A percentile compares a stretch with the other conserved stretches of the same genome.
These are phyloP conservation scores for Kodamaea fungicola DNA, from an alignment of 1,139 yeast genomes.

Conservation along the genomic window DNA sequence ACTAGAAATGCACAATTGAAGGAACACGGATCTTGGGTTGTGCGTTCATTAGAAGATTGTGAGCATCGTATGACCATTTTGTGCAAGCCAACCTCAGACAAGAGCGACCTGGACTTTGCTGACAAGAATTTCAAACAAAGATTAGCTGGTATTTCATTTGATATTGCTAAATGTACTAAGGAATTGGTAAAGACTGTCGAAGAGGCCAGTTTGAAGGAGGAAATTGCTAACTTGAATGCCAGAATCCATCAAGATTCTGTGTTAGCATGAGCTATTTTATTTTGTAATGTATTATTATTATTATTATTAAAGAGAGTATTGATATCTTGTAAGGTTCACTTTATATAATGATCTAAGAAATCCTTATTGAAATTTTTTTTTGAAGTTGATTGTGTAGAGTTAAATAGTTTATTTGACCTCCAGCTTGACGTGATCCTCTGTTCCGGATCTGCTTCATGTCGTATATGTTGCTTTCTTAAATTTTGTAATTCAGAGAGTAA, in stretches of 20 bases:
- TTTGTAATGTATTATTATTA: background rate
- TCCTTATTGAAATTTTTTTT: slow-evolving; percentile 68
- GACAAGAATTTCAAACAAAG: slow-evolving; percentile 90
- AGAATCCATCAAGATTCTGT: slow-evolving; percentile 31
- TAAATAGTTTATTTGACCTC: slow-evolving; percentile 53
- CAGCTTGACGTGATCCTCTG: slow-evolving; percentile 39
- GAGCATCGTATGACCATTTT: slow-evolving; percentile 71
- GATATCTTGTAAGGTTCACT: slow-evolving; percentile 19
- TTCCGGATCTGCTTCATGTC: slow-evolving; percentile 13
- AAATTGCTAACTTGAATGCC: slow-evolving; percentile 54
- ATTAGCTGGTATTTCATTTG: slow-evolving; percentile 92
- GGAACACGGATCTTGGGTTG: slow-evolving; percentile 91
- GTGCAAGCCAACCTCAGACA: slow-evolving; percentile 47
- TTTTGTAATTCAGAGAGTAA: slow-evolving; percentile 53
- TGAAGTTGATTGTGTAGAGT: slow-evolving; percentile 49
- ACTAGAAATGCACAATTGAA: slow-evolving; percentile 77
- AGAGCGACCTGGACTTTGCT: slow-evolving; percentile 65
- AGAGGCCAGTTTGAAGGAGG: slow-evolving; percentile 85
- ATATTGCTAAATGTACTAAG: slow-evolving; percentile 92
- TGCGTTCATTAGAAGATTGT: slow-evolving; percentile 81
- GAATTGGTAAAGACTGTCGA: slow-evolving; percentile 94
- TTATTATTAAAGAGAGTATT: background rate
- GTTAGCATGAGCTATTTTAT: slow-evolving; percentile 2
- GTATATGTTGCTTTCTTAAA: slow-evolving; percentile 33
- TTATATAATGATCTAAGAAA: slow-evolving; percentile 65